These are phyloP conservation scores for Neonectria ditissima DNA, from an alignment of 2,329 filamentous ascomycete genomes.

Conservation along the genomic window DNA sequence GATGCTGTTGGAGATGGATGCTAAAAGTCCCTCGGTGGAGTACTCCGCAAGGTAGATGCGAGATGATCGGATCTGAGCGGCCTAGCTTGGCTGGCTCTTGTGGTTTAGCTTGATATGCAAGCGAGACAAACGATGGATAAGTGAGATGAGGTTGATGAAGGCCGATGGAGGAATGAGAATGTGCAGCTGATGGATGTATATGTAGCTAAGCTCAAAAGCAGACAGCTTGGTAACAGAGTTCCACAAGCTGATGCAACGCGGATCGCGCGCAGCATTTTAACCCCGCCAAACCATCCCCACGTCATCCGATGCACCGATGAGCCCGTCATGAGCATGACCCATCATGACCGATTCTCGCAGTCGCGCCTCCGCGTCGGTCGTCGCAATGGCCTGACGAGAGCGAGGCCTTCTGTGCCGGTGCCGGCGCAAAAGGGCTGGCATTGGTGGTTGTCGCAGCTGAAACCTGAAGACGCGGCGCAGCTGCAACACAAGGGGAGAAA, in stretches of 20 bases:
- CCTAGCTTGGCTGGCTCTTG: neutral
- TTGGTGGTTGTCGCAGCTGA: neutral
- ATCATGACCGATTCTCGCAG: slow-evolving; percentile 26
- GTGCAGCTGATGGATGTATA: neutral
- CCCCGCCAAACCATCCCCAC: slow-evolving; percentile 41
- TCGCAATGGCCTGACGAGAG: slow-evolving; percentile 29
- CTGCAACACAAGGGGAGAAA: neutral
- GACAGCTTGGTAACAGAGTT: slow-evolving; percentile 23
- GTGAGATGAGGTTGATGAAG: neutral
- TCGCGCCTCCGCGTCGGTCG: slow-evolving; percentile 20
- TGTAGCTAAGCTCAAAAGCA: slow-evolving; percentile 8
- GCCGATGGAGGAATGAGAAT: neutral
- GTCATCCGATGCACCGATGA: slow-evolving; percentile 37
- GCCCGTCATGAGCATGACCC: slow-evolving; percentile 26
- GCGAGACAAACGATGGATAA: neutral
- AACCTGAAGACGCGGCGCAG: slow-evolving; percentile 1
- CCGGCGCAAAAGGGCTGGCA: neutral
- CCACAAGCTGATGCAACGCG: neutral
- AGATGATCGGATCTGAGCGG: neutral
- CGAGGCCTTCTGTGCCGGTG: neutral
- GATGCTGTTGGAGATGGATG: neutral
- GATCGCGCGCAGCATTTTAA: slow-evolving; percentile 25
- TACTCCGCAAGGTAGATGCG: neutral
- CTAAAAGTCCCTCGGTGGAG: neutral
- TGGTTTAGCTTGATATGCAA: neutral